Evolutionary conservation across 2,329 filamentous ascomycete genomes (phyloP), one percentile per base, ranked within the genome.

Genomic region (Fusarium anguioides): DNA sequence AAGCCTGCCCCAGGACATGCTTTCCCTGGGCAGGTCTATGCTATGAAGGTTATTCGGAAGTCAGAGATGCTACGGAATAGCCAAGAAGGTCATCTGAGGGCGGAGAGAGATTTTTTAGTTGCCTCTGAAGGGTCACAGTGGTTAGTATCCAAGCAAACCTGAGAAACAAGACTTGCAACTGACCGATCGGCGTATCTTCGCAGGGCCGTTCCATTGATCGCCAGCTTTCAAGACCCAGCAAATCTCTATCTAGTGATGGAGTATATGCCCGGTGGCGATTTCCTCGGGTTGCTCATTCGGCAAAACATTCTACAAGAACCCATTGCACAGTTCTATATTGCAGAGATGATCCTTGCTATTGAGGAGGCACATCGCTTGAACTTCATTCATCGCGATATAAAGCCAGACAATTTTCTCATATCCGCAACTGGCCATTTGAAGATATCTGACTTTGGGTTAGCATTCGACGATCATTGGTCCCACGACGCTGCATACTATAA

Each of bases 11-110:
- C 69, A 1, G 72, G 68, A 3, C 70, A 77, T 66, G 60, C 68
- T 40, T 72, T 69, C 24, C 60, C 75, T 6, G 71, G 73, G 12
- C 85, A 91, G 57, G 88, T 97, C 1, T 98, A 91, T 76, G 96
- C 96, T 15, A 97, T 98, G 95, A 98, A 98, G 76, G 92, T 97
- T 29, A 98, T 98, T 69, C 89, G 91, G 58, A 99, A 99, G 76
- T 93, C 93, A 1, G 89, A 93, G 55, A 98, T 97, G 94, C 84
- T 98, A 54, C 88, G 90, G 14, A 96, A 93, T 61, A 91, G 91
- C 65, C 96, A 98, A 79, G 95, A 98, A 78, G 95, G 93, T 0
- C 96, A 98, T 79, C 79, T 99, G 20, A 89, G 93, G 33, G 95
- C 94, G 0, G 95, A 99, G 75, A 84, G 95, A 68, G 96, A 98